Evolutionary conservation across 2,329 filamentous ascomycete genomes (phyloP), one percentile per base, ranked within the genome.

Genomic region (Botryotinia calthae): DNA sequence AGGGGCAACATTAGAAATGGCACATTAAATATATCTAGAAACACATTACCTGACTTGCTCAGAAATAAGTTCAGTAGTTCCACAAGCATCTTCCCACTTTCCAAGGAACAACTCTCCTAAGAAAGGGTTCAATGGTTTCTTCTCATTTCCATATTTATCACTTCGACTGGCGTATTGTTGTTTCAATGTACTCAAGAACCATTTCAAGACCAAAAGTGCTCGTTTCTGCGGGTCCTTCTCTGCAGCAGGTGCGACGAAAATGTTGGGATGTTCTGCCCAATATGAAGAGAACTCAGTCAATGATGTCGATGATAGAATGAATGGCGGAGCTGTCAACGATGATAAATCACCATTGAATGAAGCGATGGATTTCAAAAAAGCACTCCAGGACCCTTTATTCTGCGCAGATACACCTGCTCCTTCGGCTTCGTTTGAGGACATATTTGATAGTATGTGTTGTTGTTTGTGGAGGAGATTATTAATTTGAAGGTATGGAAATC

Each of bases 111-210:
- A 87, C 85, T 99, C 95, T 72, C 95, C 95, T 51, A 99, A 84
- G 84, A 99, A 98, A 0, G 96, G 96, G 81, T 99, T 98, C 74
- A 99, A 84, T 3, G 95, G 95, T 86, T 98, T 99, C 89, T 98
- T 98, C 86, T 98, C 95, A 80, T 94, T 96, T 67, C 94, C 94
- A 76, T 87, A 90, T 78, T 90, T 85, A 78, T 98, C 95, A 81
- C 93, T 97, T 73, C 88, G 87, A 79, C 86, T 89, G 73, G 88
- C 88, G 79, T 91, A 90, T 81, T 97, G 94, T 83, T 97, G 93
- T 85, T 96, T 97, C 70, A 98, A 86, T 5, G 95, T 97, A 79
- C 90, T 95, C 72, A 98, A 84, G 84, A 98, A 98, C 95, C 95
- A 98, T 83, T 95, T 97, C 78, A 98, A 85, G n/a, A 98, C 95